Evolutionary conservation across 768 basidiomycete genomes (phyloP).

Genomic region (Russula emetica): DNA sequence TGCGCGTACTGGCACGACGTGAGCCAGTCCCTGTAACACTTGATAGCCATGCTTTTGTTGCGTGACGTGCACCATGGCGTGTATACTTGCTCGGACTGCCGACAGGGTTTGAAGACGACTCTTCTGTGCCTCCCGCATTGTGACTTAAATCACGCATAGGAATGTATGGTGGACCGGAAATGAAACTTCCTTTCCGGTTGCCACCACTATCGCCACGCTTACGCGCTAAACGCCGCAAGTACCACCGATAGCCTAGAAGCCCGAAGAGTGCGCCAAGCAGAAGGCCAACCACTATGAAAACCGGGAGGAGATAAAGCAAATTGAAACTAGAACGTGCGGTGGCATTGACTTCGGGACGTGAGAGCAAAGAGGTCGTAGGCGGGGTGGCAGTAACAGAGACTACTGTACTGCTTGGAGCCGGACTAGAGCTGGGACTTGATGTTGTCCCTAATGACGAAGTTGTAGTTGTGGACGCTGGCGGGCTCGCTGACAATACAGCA

Average conservation of each 20-base stretch:
- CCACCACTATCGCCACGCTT: slow-evolving; percentile 3
- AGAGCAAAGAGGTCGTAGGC: slow-evolving; percentile 24
- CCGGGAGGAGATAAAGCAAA: slow-evolving; percentile 32
- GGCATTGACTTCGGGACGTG: slow-evolving; percentile 18
- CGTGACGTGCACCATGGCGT: slow-evolving; percentile 16
- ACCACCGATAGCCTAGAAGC: slow-evolving; percentile 29
- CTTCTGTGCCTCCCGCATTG: background rate
- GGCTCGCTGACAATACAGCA: background rate
- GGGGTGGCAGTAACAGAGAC: slow-evolving; percentile 32
- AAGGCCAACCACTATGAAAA: slow-evolving; percentile 33
- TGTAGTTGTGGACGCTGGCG: background rate
- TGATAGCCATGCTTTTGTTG: slow-evolving; percentile 13
- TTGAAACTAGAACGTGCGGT: slow-evolving; percentile 26
- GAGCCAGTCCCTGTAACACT: background rate
- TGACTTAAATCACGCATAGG: slow-evolving; percentile 2
- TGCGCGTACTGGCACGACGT: slow-evolving; percentile 2
- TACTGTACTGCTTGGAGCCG: slow-evolving; percentile 15
- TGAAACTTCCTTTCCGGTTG: slow-evolving; percentile 18
- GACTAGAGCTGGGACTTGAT: slow-evolving; percentile 1
- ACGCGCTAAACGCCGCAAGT: slow-evolving; percentile 15
- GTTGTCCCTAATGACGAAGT: background rate
- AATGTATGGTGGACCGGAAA: slow-evolving; percentile 34
- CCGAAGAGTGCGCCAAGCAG: slow-evolving; percentile 29
- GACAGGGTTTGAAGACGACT: background rate
- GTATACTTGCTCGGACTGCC: slow-evolving; percentile 27